Evolutionary conservation across 345 rosid genomes (phyloP).

Genomic region (Firmiana major): DNA sequence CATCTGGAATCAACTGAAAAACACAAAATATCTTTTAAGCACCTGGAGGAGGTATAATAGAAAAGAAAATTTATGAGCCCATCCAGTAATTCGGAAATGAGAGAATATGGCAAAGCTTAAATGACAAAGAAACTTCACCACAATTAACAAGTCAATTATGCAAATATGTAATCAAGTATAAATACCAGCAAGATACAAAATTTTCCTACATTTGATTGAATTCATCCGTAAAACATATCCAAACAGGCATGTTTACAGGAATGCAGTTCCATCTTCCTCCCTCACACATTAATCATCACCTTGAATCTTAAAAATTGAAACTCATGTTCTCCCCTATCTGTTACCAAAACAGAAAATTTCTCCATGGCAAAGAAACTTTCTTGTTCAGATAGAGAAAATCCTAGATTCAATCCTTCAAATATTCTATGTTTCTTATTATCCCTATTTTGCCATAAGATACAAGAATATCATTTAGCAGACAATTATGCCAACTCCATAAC

Average conservation of each 20-base stretch:
- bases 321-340: neutral
- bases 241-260: neutral
- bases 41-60: neutral
- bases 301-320: neutral
- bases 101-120: neutral
- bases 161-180: neutral
- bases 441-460: neutral
- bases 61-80: neutral
- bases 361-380: neutral
- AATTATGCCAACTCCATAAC: neutral
- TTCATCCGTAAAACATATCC: neutral
- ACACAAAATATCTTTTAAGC: neutral
- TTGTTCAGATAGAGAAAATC: neutral
- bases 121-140: neutral
- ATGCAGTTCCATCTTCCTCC: neutral
- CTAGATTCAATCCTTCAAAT: neutral
- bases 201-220: neutral
- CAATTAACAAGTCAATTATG: neutral
- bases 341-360: neutral
- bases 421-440: neutral
- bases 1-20: constrained; percentile 82
- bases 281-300: neutral
- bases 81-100: neutral
- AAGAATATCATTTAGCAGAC: neutral
- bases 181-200: neutral